These are phyloP conservation scores for Vigna angularis DNA, from an alignment of 306 rosid genomes.

Conservation along the genomic window DNA sequence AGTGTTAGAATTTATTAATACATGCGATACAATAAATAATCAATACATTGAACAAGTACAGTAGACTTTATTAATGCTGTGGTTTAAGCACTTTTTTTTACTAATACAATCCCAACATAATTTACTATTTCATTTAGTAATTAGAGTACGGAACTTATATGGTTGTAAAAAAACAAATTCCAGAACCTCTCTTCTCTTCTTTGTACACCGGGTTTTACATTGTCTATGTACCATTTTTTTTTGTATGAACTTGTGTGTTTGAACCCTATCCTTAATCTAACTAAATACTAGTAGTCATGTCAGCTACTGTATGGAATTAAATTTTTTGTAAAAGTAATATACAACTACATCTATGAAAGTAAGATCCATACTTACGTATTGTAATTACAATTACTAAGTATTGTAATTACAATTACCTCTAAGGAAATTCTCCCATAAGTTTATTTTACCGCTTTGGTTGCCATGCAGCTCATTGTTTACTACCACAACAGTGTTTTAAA, in stretches of 20 bases:
- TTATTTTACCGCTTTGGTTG: neutral
- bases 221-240: neutral
- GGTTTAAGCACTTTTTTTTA: neutral
- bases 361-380: neutral
- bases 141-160: neutral
- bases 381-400: neutral
- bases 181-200: neutral
- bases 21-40: neutral
- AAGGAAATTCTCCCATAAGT: neutral
- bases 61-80: neutral
- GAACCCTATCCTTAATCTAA: neutral
- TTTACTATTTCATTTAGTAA: neutral
- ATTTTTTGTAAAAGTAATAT: neutral
- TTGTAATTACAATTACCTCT: constrained; percentile 14
- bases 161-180: neutral
- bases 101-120: neutral
- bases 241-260: neutral
- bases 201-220: neutral
- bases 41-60: neutral
- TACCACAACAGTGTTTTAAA: neutral
- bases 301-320: neutral
- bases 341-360: neutral
- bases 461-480: neutral
- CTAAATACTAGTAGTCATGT: neutral
- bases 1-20: neutral